Conservation (phyloP, 83 land plant genomes). For the Diphasiastrum complanatum region DNA sequence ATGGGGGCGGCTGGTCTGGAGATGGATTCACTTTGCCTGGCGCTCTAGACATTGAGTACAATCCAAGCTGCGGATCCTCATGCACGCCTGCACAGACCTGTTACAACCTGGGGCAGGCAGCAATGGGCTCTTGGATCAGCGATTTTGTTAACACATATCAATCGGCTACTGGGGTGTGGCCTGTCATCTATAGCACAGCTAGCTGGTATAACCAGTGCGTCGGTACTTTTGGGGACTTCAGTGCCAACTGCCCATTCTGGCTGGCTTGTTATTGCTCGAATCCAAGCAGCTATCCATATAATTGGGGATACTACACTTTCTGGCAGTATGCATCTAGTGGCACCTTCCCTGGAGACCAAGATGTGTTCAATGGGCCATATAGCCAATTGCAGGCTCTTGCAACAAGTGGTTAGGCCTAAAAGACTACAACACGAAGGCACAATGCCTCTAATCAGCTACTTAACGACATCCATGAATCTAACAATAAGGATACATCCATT, state of each 20-base stretch:
- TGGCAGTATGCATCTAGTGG: background rate
- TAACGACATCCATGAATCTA: no score
- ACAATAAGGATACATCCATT: no score
- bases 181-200: background rate
- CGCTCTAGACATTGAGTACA: background rate
- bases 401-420: background rate
- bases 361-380: conserved; percentile 4
- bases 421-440: no score
- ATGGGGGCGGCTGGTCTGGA: conserved; percentile 4
- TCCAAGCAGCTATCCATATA: background rate
- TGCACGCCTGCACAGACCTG: no score
- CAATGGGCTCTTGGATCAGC: background rate
- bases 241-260: no score
- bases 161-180: background rate
- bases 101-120: background rate
- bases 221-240: conserved; percentile 1
- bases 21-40: background rate
- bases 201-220: background rate
- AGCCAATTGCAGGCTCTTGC: background rate
- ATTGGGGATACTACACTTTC: conserved; percentile 8
- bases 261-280: no score
- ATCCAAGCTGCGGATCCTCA: background rate
- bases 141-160: background rate
- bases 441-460: no score
- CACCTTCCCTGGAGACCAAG: conserved; percentile 8